phyloP scores from a whole-genome alignment of 1,284 basidiomycete genomes.

The Apiotrichum sp. region DNA sequence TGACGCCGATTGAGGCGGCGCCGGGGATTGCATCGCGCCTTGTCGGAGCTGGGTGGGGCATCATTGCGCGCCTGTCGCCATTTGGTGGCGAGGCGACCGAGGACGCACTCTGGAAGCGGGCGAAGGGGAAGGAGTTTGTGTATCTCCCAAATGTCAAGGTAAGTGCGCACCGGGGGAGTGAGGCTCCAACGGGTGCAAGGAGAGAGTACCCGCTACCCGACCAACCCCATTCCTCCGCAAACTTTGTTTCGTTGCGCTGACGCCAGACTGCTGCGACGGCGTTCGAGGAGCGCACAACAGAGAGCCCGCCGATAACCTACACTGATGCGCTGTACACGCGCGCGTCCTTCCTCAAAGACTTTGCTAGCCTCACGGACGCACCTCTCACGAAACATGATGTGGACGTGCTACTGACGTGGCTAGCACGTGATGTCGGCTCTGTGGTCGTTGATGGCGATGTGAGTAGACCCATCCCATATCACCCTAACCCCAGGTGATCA shows the following conservation, averaged over 20 bases:
- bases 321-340: slow-evolving; percentile 61
- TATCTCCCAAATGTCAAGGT: slow-evolving; percentile 51
- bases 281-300: slow-evolving; percentile 53
- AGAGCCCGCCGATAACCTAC: slow-evolving; percentile 52
- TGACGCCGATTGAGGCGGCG: slow-evolving; percentile 61
- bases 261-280: slow-evolving; percentile 54
- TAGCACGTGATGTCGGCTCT: slow-evolving; percentile 66
- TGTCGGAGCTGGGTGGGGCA: slow-evolving; percentile 79
- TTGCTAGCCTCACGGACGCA: slow-evolving; percentile 46
- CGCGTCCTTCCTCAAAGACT: slow-evolving; percentile 59
- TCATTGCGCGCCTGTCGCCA: slow-evolving; percentile 53
- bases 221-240: too few species aligned
- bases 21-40: slow-evolving; percentile 65
- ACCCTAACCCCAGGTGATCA: slow-evolving; percentile 58
- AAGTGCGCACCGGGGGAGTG: slow-evolving; percentile 2
- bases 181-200: too few species aligned
- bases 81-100: slow-evolving; percentile 50
- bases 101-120: slow-evolving; percentile 58
- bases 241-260: too few species aligned
- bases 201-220: not conserved
- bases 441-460: slow-evolving; percentile 63
- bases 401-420: slow-evolving; percentile 64
- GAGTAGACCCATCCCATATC: slow-evolving; percentile 23
- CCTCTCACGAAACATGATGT: slow-evolving; percentile 48
- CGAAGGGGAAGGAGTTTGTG: slow-evolving; percentile 66